Base-by-base conservation (phyloP, 2,329 filamentous ascomycete species). In the Aspergillus floridensis region DNA sequence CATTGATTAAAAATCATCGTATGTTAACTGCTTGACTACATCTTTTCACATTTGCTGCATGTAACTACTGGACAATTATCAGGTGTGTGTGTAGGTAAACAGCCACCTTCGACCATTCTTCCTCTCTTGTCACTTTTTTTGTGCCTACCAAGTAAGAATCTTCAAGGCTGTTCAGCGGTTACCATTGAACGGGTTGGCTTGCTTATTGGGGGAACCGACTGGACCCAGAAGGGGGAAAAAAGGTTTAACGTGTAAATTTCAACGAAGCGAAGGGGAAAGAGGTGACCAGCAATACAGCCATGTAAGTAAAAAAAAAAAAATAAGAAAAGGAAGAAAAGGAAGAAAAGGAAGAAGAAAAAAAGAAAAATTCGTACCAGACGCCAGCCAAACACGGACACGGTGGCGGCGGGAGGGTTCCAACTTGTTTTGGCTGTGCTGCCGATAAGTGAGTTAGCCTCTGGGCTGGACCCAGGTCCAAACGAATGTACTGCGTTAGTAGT, bases 171-270 rank as follows among this genome's bases (percentile, higher is more conserved):
- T 44, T 44, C 38, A 44, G 53, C 47, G 53, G 53, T 55, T 55
- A 46, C 44, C 41, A 48, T 59, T 24, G 24, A 29, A 47, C 24
- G 21, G 55, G 49, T 57, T 53, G 49, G 49, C 44, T 51, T 59
- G 53, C 53, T 55, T 55, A 55, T 55, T 55, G 53, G 53, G 53
- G 41, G 53, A 31, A 48, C 41, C 26, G 38, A 44, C 41, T 44
- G 53, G 53, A 44, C 38, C 38, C 38, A 44, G 38, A 44, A 44
- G 38, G 29, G 32, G 51, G 48, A 52, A 49, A 49, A 49, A 53
- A 53, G 46, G 31, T 53, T 51, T 51, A 55, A 46, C 53, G 53
- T 55, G 53, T 24, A 48, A 55, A 55, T 44, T 44, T 26, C 10
- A 48, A 46, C 53, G 44, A 58, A 57, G 55, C 47, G 55, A 57